Percentiles rank a stretch among this genome's conserved stretches.
Evolutionary conservation across 2,329 filamentous ascomycete species (phyloP).

Genomic region (Xylaria sp.): DNA sequence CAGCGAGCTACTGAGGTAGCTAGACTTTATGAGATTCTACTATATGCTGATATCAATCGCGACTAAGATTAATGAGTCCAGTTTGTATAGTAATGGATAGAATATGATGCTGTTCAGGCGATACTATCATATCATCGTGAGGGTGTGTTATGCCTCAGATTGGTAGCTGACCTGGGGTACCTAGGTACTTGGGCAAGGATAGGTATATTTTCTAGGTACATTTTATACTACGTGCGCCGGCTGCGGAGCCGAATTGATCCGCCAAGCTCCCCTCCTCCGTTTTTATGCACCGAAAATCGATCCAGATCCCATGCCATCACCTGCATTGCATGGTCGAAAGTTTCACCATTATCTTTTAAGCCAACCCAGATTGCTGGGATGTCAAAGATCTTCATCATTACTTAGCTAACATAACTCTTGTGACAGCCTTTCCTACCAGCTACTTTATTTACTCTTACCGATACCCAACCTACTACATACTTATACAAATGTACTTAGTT

Average conservation of each 20-base stretch:
- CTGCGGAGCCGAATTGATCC: slow-evolving; percentile 33
- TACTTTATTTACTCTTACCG: background rate
- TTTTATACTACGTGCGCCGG: background rate
- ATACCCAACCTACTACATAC: background rate
- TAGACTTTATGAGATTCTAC: no score
- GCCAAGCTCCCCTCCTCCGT: slow-evolving; percentile 3
- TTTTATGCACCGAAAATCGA: slow-evolving; percentile 11
- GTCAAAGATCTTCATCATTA: slow-evolving; percentile 11
- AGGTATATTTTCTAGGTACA: background rate
- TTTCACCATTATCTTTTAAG: slow-evolving; percentile 23
- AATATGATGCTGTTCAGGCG: no score
- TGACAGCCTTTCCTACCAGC: background rate
- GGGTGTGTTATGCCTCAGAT: no score
- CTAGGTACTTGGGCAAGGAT: no score
- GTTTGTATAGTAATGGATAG: no score
- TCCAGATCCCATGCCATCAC: slow-evolving; percentile 8
- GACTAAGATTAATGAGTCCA: no score
- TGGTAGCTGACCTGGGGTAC: no score
- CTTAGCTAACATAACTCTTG: background rate
- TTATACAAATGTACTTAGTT: background rate
- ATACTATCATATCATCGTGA: no score
- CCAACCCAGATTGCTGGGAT: slow-evolving; percentile 28
- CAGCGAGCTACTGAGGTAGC: no score
- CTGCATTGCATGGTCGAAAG: slow-evolving; percentile 28
- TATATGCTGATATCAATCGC: no score